A percentile compares a stretch with the other conserved stretches of the same genome.
phyloP scores from a whole-genome alignment of 768 basidiomycete genomes.

The Suillus sp. region DNA sequence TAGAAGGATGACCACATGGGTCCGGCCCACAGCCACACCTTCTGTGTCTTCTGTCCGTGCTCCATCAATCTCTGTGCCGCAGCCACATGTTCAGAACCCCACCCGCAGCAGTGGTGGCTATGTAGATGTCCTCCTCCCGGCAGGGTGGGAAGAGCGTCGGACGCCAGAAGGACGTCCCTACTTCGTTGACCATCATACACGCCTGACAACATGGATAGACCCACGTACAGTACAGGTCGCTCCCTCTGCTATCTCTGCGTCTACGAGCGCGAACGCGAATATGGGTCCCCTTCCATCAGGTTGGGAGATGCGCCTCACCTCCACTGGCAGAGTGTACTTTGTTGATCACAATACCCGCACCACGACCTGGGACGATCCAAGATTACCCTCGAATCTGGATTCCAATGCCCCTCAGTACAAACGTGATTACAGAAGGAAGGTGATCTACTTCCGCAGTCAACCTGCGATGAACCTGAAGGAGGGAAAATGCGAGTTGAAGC shows the following conservation, averaged over 20 bases:
- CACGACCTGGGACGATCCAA: conserved; percentile 93
- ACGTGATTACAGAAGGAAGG: conserved; percentile 88
- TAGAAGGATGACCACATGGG: conserved; percentile 81
- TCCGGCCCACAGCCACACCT: conserved; percentile 42
- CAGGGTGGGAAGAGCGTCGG: conserved; percentile 91
- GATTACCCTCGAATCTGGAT: conserved; percentile 79
- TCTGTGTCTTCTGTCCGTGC: conserved; percentile 26
- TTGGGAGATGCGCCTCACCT: conserved; percentile 94
- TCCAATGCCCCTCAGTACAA: conserved; percentile 95
- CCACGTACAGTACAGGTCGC: conserved; percentile 62
- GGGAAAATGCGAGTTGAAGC: conserved; percentile 86
- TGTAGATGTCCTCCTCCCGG: conserved; percentile 72
- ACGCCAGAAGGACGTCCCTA: conserved; percentile 85
- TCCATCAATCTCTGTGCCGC: conserved; percentile 18
- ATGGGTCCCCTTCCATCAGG: conserved; percentile 86
- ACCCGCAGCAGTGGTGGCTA: conserved; percentile 34
- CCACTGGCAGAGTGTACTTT: conserved; percentile 84
- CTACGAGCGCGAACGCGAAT: conserved; percentile 52
- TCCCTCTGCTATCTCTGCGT: conserved; percentile 44
- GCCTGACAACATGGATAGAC: conserved; percentile 92
- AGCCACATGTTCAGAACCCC: conserved; percentile 33
- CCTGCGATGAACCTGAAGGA: conserved; percentile 76
- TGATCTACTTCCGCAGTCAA: conserved; percentile 91
- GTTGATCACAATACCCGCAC: conserved; percentile 91
- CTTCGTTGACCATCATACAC: conserved; percentile 75